These are phyloP conservation scores for Pleurostoma richardsiae DNA, from an alignment of 2,329 filamentous ascomycete species.

Conservation along the genomic window DNA sequence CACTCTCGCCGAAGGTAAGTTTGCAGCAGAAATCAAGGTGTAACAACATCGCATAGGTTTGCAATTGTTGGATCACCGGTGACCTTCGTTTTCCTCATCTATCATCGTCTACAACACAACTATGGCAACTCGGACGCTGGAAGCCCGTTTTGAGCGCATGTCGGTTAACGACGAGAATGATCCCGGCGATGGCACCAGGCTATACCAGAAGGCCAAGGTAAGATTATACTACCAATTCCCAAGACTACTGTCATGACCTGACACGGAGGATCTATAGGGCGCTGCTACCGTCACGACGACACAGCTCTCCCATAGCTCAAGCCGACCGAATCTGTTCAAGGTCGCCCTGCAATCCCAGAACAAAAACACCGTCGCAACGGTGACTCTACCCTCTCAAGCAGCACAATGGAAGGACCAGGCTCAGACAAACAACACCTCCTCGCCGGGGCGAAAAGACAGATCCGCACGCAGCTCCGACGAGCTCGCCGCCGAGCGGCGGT, in stretches of 20 bases:
- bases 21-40: too few species aligned
- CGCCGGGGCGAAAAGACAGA: constrained; percentile 48
- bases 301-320: constrained; percentile 47
- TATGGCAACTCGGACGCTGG: constrained; percentile 74
- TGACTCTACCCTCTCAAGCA: constrained; percentile 63
- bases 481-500: constrained; percentile 42
- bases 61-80: not conserved
- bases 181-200: constrained; percentile 43
- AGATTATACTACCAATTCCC: not conserved
- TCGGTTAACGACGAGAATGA: constrained; percentile 88
- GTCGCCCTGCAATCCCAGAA: constrained; percentile 77
- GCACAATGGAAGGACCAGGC: constrained; percentile 43
- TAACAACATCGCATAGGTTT: not conserved
- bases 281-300: constrained; percentile 41
- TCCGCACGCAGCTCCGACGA: constrained; percentile 43
- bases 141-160: constrained; percentile 85
- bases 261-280: not conserved
- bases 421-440: constrained; percentile 31
- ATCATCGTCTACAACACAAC: constrained; percentile 4
- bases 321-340: constrained; percentile 80
- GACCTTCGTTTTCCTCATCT: not conserved
- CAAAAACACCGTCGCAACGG: constrained; percentile 58
- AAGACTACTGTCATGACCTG: constrained; percentile 14
- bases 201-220: constrained; percentile 75
- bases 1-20: too few species aligned